Conservation (phyloP, 371 early-diverging fungal species). For the Mucor saturninus region DNA sequence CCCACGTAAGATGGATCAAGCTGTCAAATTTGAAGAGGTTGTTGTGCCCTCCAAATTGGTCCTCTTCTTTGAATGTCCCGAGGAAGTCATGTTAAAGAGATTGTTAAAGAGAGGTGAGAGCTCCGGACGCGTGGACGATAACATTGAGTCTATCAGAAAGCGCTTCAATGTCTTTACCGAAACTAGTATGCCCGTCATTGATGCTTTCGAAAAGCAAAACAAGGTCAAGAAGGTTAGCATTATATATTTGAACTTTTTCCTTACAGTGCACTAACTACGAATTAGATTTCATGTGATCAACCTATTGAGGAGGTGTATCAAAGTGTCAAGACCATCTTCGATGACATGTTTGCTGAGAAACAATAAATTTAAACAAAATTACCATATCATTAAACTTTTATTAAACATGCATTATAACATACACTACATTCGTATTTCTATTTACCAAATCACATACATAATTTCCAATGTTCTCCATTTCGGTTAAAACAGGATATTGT, state of each 20-base stretch:
- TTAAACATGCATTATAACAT: too few relatives aligned
- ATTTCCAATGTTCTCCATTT: too few relatives aligned
- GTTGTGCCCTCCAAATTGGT: constrained; percentile 75
- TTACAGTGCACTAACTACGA: background rate
- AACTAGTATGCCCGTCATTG: constrained; percentile 90
- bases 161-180: constrained; percentile 87
- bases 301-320: constrained; percentile 63
- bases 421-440: too few relatives aligned
- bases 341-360: constrained; percentile 32
- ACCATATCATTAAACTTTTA: background rate
- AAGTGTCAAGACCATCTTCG: constrained; percentile 54
- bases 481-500: too few relatives aligned
- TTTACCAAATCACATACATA: too few relatives aligned
- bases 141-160: constrained; percentile 94
- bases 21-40: constrained; percentile 87
- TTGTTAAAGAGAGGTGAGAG: constrained; percentile 91
- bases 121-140: constrained; percentile 93
- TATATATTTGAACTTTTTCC: background rate
- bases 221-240: constrained; percentile 78
- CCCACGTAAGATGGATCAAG: constrained; percentile 95
- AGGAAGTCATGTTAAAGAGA: constrained; percentile 85
- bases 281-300: constrained; percentile 61
- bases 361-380: constrained; percentile 9
- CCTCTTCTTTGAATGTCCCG: constrained; percentile 93
- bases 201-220: constrained; percentile 68